Evolutionary conservation across 495 filamentous ascomycete species (phyloP).

Genomic region (Lophiostoma macrostomum): DNA sequence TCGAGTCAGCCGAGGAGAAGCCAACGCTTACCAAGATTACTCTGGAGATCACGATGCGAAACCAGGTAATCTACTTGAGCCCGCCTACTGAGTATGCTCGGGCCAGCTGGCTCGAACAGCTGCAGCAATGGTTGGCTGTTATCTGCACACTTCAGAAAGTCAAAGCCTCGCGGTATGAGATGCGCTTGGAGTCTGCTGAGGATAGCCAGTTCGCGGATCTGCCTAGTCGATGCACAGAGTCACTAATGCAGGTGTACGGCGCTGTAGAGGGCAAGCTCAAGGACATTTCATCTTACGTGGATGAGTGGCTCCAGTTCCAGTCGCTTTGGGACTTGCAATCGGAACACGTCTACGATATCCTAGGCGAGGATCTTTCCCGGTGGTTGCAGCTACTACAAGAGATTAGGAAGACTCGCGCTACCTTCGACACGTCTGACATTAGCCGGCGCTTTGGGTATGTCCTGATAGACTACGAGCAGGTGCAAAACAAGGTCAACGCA

Average conservation of each 20-base stretch:
- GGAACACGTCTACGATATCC: conserved; percentile 84
- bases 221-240: conserved; percentile 73
- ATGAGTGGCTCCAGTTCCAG: conserved; percentile 98
- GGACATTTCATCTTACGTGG: conserved; percentile 76
- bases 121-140: conserved; percentile 88
- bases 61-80: conserved; percentile 92
- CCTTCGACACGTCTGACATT: conserved; percentile 93
- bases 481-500: conserved; percentile 94
- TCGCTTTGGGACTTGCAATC: conserved; percentile 96
- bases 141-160: conserved; percentile 90
- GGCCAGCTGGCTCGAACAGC: conserved; percentile 88
- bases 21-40: conserved; percentile 66
- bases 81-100: conserved; percentile 88
- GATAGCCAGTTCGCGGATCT: conserved; percentile 78
- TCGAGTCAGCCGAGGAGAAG: conserved; percentile 47
- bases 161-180: conserved; percentile 90
- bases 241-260: conserved; percentile 72
- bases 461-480: conserved; percentile 94
- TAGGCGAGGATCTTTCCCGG: conserved; percentile 85
- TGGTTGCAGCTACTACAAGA: conserved; percentile 95
- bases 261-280: conserved; percentile 74
- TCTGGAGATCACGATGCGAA: conserved; percentile 92
- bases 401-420: conserved; percentile 85
- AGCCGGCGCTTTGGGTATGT: conserved; percentile 88
- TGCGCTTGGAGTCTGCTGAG: conserved; percentile 65